A percentile compares a stretch with the other conserved stretches of the same genome.
Evolutionary conservation across 176 grass and related monocot genomes (phyloP).

Genomic region (Lolium perenne): DNA sequence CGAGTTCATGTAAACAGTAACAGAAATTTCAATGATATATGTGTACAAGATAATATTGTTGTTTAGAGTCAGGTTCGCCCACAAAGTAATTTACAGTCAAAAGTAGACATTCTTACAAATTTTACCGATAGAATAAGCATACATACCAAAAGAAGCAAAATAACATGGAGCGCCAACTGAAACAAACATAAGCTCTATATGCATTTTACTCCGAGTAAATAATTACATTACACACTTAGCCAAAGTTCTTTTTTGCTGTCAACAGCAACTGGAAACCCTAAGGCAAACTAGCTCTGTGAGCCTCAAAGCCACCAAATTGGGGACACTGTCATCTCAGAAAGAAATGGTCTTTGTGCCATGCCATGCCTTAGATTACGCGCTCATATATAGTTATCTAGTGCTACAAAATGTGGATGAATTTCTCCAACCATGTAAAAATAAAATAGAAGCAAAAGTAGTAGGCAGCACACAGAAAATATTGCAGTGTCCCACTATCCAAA

Average conservation of each 20-base stretch:
- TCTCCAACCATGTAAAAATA: slow-evolving; percentile 1
- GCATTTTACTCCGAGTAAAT: background rate
- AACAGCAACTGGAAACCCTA: slow-evolving; percentile 6
- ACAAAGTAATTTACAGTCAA: too few species aligned
- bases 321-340: slow-evolving; percentile 24
- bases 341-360: background rate
- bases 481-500: background rate
- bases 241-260: slow-evolving; percentile 14
- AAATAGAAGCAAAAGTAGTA: background rate
- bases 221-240: slow-evolving; percentile 43
- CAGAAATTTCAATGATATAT: too few species aligned
- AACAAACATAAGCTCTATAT: background rate
- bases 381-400: background rate
- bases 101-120: background rate
- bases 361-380: slow-evolving; percentile 38
- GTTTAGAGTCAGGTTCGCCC: too few species aligned
- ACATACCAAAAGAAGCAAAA: background rate
- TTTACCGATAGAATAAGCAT: background rate
- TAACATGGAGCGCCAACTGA: background rate
- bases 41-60: too few species aligned
- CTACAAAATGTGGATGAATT: slow-evolving; percentile 50
- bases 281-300: slow-evolving; percentile 27
- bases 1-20: too few species aligned
- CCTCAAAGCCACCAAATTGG: background rate
- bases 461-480: background rate